These are phyloP conservation scores for Tubosaeta sp. DNA, from an alignment of 768 basidiomycete species.

Conservation along the genomic window DNA sequence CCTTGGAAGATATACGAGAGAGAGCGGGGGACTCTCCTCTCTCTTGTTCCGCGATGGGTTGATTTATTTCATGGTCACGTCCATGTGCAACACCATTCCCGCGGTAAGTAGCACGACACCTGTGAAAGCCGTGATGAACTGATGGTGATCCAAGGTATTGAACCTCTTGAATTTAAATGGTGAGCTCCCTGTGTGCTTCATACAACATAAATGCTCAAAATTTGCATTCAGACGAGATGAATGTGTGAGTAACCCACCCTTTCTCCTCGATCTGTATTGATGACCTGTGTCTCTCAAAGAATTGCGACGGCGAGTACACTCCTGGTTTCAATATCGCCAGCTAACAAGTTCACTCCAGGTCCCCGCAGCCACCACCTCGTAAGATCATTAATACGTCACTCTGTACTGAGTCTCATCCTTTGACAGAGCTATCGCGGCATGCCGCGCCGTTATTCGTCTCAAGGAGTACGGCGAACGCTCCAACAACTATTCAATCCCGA, in stretches of 20 bases:
- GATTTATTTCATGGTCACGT: conserved; percentile 64
- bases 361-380: conserved; percentile 67
- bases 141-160: conserved; percentile 16
- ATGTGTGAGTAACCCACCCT: conserved; percentile 15
- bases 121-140: not conserved
- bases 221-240: conserved; percentile 20
- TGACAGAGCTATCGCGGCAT: conserved; percentile 42
- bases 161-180: conserved; percentile 25
- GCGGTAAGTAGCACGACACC: conserved; percentile 42
- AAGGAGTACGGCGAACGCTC: conserved; percentile 45
- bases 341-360: conserved; percentile 34
- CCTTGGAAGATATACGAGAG: conserved; percentile 41
- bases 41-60: conserved; percentile 72
- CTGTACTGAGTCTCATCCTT: conserved; percentile 3
- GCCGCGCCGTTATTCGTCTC: conserved; percentile 62
- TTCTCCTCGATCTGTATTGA: conserved; percentile 1
- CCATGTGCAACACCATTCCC: conserved; percentile 61
- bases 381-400: conserved; percentile 8
- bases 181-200: conserved; percentile 4
- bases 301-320: conserved; percentile 21
- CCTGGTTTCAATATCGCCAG: not conserved
- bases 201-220: not conserved
- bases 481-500: conserved; percentile 12
- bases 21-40: conserved; percentile 57
- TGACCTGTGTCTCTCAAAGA: not conserved